Conservation (phyloP, 257 asterid genomes). For the Fraxinus pennsylvanica region DNA sequence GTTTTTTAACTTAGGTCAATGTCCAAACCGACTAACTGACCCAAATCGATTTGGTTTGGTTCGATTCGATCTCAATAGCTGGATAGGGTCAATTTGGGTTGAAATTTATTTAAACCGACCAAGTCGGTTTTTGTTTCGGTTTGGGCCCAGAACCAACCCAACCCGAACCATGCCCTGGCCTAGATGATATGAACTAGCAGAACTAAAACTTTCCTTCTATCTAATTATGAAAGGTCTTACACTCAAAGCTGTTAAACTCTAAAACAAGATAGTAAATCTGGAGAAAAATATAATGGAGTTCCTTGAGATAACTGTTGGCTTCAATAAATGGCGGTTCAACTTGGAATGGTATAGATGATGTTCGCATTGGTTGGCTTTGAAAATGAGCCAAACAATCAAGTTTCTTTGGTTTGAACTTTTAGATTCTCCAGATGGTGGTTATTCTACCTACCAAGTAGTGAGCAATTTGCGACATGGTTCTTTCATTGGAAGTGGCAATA, state of each 20-base stretch:
- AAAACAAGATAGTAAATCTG: not conserved
- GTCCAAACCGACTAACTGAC: no score
- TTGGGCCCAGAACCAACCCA: no score
- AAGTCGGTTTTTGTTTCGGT: no score
- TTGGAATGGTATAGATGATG: not conserved
- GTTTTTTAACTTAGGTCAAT: no score
- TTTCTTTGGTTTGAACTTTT: not conserved
- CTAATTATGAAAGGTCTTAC: not conserved
- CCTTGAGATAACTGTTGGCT: not conserved
- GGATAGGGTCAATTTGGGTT: no score
- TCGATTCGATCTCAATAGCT: no score
- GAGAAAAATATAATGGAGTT: not conserved
- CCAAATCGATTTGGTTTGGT: no score
- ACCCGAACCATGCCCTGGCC: no score
- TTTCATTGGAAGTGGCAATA: not conserved
- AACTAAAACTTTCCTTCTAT: not conserved
- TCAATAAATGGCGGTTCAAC: not conserved
- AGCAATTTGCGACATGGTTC: not conserved
- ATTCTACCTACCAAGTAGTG: not conserved
- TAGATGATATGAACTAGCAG: not conserved
- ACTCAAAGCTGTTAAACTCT: not conserved
- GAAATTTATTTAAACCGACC: no score
- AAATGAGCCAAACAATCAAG: not conserved
- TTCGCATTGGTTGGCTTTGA: not conserved
- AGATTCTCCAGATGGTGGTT: not conserved